Evolutionary conservation across 78 protist genomes (phyloP), one percentile per base, ranked within the genome.

Genomic region (Dictyostelium brefeldianum): DNA sequence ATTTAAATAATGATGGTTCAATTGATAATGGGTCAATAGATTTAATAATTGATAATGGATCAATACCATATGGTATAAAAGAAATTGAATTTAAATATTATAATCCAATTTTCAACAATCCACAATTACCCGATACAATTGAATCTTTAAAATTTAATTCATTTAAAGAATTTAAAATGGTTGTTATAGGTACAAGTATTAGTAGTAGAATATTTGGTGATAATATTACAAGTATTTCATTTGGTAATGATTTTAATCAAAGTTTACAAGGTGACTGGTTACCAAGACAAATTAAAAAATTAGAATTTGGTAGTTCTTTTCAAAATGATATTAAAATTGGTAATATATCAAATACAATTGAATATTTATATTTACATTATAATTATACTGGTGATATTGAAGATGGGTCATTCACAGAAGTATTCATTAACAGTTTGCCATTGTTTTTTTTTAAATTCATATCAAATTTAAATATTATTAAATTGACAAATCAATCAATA

Each of bases 251-350:
- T 25, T 62, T 62, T 25, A 62, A 62, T 62, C 70, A 62, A 25
- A 29, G 43, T 25, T 62, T 62, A 62, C 43, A 62, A 62, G 17
- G 27, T 62, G 27, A 62, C 11, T 62, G 70, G 70, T 62, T 62
- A 25, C 12, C 70, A 62, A 62, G 27, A 62, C 22, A 22, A 62
- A 25, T 62, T 25, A 11, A 0, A 8, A 62, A 62, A 25, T 62
- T 62, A 25, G 70, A 62, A 62, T 62, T 62, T 62, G 70, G 70
- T 11, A 36, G 27, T 11, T 62, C 70, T 8, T 62, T 62, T 22
- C 70, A 62, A 22, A 17, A 62, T 4, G 70, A 62, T 62, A 62
- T 62, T 62, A 62, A 62, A 25, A 62, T 62, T 62, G 70, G 70
- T 25, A 29, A 25, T 11, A 11, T 62, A 62, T 31, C 70, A 62